Percentiles rank a stretch among this genome's conserved stretches.
These are phyloP conservation scores for Ichthyophthirius multifiliis DNA, from an alignment of 169 alveolate species.

Conservation along the genomic window DNA sequence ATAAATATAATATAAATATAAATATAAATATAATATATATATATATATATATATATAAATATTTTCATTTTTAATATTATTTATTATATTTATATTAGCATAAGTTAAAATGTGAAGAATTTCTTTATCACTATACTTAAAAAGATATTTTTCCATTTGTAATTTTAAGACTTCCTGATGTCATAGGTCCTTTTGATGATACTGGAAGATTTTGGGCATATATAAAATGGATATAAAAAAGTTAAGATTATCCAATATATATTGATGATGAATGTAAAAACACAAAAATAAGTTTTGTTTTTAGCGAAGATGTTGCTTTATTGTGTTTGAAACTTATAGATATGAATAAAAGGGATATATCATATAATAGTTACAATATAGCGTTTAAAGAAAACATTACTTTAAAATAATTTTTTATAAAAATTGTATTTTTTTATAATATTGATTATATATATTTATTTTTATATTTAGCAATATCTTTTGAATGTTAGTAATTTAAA, in stretches of 20 bases:
- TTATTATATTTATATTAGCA: not conserved
- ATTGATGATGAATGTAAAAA: not conserved
- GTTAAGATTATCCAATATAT: not conserved
- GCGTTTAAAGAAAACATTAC: conserved; percentile 30
- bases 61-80: too few species aligned
- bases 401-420: conserved; percentile 8
- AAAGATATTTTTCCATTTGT: conserved; percentile 20
- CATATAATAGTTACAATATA: conserved; percentile 13
- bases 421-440: not conserved
- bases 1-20: not conserved
- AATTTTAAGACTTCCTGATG: conserved; percentile 50
- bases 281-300: conserved; percentile 25
- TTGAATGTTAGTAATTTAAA: not conserved
- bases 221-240: conserved; percentile 36
- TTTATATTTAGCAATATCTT: not conserved
- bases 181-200: conserved; percentile 60
- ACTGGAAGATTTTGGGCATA: conserved; percentile 50
- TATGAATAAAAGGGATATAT: not conserved
- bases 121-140: not conserved
- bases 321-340: not conserved
- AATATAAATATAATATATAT: not conserved
- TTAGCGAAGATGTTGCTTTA: conserved; percentile 18
- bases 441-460: not conserved
- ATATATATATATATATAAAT: too few species aligned
- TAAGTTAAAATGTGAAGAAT: conserved; percentile 39